phyloP scores from a whole-genome alignment of 2,329 filamentous ascomycete genomes.

The Didymella segeticola region DNA sequence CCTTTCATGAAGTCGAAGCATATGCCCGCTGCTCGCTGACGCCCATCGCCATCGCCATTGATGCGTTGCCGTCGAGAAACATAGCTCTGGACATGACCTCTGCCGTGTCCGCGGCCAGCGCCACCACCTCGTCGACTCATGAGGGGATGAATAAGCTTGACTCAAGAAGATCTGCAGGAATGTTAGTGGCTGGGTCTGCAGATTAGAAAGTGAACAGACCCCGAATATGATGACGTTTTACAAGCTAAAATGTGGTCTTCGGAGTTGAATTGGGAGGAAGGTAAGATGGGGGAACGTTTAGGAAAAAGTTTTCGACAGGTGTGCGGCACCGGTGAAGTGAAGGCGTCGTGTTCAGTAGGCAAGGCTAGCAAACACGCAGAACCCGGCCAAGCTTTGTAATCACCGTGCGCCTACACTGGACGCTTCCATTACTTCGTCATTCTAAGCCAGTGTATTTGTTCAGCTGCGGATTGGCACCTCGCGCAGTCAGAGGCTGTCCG shows the following conservation, averaged over 20 bases:
- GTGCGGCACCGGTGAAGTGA: constrained; percentile 2
- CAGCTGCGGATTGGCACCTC: no score
- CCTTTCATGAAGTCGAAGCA: neutral
- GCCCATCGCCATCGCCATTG: neutral
- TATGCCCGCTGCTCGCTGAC: neutral
- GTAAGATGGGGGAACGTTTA: no score
- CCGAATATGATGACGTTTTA: neutral
- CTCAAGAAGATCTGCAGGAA: neutral
- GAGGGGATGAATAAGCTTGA: neutral
- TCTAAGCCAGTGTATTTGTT: neutral
- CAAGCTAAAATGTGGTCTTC: neutral
- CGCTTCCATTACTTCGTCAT: neutral
- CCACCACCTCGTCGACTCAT: neutral
- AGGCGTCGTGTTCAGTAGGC: neutral
- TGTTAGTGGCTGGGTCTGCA: neutral
- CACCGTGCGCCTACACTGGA: neutral
- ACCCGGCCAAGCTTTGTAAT: neutral
- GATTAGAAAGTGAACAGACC: neutral
- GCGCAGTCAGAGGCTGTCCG: no score
- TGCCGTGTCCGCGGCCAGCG: neutral
- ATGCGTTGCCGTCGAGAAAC: neutral
- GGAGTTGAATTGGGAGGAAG: neutral
- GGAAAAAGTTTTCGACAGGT: neutral
- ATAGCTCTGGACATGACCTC: neutral
- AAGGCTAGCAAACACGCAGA: neutral